phyloP scores from a whole-genome alignment of 2,329 filamentous ascomycete species.

The Fusarium albidum region DNA sequence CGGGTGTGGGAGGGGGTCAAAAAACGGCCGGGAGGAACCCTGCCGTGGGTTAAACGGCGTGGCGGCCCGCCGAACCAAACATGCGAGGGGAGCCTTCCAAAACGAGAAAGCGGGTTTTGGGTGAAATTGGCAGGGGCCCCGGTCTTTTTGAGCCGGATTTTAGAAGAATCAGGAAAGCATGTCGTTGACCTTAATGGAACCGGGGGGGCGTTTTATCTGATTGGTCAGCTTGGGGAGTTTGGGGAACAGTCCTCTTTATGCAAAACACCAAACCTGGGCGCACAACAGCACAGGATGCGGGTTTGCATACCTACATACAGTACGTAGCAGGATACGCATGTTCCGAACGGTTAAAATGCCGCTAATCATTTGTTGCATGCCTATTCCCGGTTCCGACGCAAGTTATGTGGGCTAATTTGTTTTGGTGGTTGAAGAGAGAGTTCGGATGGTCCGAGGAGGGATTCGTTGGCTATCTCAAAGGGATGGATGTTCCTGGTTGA shows the following conservation, averaged over 20 bases:
- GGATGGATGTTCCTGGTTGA: no score
- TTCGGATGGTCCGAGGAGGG: no score
- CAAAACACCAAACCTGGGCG: neutral
- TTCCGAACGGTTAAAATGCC: neutral
- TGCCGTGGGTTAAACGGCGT: constrained; percentile 17
- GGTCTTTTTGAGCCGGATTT: neutral
- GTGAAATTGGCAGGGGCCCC: constrained; percentile 36
- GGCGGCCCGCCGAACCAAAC: constrained; percentile 28
- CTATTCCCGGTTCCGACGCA: no score
- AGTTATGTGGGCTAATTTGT: no score
- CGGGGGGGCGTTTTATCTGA: neutral
- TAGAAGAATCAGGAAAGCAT: constrained; percentile 16
- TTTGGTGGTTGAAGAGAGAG: no score
- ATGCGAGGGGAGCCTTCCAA: constrained; percentile 11
- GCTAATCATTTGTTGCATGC: neutral
- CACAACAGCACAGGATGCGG: no score
- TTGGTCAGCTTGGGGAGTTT: neutral
- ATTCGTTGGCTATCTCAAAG: no score
- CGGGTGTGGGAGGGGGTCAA: constrained; percentile 5
- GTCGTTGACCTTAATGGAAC: constrained; percentile 4
- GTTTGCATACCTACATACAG: no score
- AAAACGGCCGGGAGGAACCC: neutral
- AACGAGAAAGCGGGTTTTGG: constrained; percentile 15
- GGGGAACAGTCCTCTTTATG: neutral
- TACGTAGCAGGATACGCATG: no score